Conservation (phyloP, 257 asterid genomes). For the Penstemon newberryi region DNA sequence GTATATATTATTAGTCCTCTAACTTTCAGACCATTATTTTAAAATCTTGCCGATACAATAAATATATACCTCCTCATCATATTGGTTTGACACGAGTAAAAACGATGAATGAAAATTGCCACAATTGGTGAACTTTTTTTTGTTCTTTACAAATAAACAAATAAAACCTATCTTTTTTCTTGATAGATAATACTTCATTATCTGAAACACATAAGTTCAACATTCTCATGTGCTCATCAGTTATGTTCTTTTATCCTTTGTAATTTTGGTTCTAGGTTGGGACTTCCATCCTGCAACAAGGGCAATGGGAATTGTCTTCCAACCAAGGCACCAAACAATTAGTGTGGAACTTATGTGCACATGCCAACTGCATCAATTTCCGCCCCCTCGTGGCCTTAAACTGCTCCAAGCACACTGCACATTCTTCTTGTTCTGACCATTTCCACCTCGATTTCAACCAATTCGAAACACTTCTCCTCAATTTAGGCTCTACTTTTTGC, state of each 20-base stretch:
- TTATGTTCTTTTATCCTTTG: background rate
- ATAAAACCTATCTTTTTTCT: too few species aligned
- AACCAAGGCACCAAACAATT: conserved; percentile 74
- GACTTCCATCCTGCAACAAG: conserved; percentile 63
- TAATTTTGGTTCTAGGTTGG: conserved; percentile 13
- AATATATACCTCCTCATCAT: too few species aligned
- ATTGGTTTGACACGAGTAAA: too few species aligned
- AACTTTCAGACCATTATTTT: too few species aligned
- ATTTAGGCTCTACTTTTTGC: conserved; percentile 14
- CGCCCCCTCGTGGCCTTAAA: conserved; percentile 32
- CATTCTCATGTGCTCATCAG: too few species aligned
- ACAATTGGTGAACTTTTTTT: too few species aligned
- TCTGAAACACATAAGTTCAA: too few species aligned
- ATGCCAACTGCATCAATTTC: conserved; percentile 53
- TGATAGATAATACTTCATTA: too few species aligned
- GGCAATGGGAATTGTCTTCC: conserved; percentile 56
- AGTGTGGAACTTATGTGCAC: conserved; percentile 66
- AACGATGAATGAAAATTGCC: too few species aligned
- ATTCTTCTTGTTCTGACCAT: conserved; percentile 57
- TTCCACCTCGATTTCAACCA: conserved; percentile 62
- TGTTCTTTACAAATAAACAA: too few species aligned
- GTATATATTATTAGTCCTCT: too few species aligned
- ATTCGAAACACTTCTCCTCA: conserved; percentile 41
- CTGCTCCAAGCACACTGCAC: conserved; percentile 71
- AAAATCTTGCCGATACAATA: too few species aligned